phyloP scores from a whole-genome alignment of 768 basidiomycete species.

The Pseudohyphozyma bogoriensis region DNA sequence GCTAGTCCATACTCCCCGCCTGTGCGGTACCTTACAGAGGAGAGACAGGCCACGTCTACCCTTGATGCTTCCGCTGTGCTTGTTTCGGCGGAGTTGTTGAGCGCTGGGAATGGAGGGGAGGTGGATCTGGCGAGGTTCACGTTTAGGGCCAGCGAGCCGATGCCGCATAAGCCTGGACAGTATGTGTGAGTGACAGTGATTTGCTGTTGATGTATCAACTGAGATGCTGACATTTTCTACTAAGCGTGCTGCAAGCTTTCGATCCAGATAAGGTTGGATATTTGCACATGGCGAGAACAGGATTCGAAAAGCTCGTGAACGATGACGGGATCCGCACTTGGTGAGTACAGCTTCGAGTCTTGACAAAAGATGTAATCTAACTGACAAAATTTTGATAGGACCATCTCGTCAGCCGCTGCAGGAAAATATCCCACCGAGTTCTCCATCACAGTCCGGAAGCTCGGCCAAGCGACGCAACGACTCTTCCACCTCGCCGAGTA shows the following conservation, averaged over 20 bases:
- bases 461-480: constrained; percentile 1
- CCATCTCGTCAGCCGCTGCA: constrained; percentile 12
- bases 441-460: constrained; percentile 18
- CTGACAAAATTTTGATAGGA: too few relatives aligned
- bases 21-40: constrained; percentile 12
- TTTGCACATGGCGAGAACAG: constrained; percentile 14
- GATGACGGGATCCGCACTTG: constrained; percentile 22
- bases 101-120: neutral
- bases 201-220: too few relatives aligned
- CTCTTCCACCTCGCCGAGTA: constrained; percentile 5
- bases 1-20: constrained; percentile 17
- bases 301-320: constrained; percentile 11
- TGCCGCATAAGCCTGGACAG: constrained; percentile 11
- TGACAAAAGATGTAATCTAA: too few relatives aligned
- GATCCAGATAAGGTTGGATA: constrained; percentile 2
- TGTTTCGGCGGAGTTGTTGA: neutral
- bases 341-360: neutral
- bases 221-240: too few relatives aligned
- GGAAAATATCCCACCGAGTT: neutral
- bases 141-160: neutral
- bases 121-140: constrained; percentile 5
- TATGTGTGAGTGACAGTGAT: too few relatives aligned
- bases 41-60: neutral
- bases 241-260: constrained; percentile 10
- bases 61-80: neutral